Evolutionary conservation across 164 flowering plant genomes (phyloP).

Genomic region (Vitis amurensis): DNA sequence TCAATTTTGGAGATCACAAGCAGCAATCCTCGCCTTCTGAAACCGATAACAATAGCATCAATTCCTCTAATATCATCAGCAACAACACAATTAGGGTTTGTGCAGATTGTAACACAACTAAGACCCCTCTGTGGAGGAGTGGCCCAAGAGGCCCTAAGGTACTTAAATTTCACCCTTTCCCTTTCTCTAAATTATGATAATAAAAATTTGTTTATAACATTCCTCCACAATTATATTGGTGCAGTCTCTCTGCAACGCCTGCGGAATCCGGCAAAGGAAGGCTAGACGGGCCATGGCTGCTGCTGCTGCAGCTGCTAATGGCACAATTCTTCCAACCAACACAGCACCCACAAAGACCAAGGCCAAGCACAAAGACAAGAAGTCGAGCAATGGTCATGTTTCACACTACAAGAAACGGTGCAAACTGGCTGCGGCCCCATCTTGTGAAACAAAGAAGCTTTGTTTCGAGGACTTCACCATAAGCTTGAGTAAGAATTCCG

Average conservation of each 20-base stretch:
- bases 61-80: conserved; percentile 16
- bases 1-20: conserved; percentile 24
- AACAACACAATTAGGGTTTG: conserved; percentile 59
- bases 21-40: conserved; percentile 6
- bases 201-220: not conserved
- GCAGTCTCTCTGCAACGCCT: conserved; percentile 89
- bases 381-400: conserved; percentile 11
- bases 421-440: conserved; percentile 27
- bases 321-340: conserved; percentile 9
- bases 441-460: conserved; percentile 27
- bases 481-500: conserved; percentile 50
- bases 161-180: conserved; percentile 3
- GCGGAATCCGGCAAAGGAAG: conserved; percentile 87
- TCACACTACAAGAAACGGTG: conserved; percentile 46
- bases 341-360: conserved; percentile 20
- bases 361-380: conserved; percentile 35
- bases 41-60: conserved; percentile 23
- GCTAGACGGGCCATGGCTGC: conserved; percentile 65
- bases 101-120: conserved; percentile 62
- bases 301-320: conserved; percentile 49
- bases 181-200: not conserved
- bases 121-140: conserved; percentile 73
- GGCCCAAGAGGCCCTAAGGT: conserved; percentile 91
- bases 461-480: conserved; percentile 63
- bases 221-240: conserved; percentile 1